These are phyloP conservation scores for Scheffersomyces titani DNA, from an alignment of 1,139 yeast genomes.

Conservation along the genomic window DNA sequence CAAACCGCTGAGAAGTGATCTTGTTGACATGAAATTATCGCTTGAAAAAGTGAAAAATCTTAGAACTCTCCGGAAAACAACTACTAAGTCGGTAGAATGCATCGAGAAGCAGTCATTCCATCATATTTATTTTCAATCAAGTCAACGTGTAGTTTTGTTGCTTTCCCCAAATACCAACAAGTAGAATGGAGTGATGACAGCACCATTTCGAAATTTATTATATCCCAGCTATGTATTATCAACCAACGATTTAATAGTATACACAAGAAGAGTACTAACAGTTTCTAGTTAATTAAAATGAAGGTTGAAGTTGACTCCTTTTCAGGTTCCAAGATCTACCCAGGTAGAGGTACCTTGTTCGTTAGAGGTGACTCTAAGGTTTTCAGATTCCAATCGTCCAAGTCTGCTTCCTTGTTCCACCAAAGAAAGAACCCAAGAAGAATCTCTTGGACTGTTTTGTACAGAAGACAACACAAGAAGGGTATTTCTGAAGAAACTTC, in stretches of 20 bases:
- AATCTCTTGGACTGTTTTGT: conserved; percentile 98
- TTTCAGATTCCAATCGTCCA: conserved; percentile 99
- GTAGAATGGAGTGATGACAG: neutral
- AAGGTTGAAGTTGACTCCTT: conserved; percentile 99
- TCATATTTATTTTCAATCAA: neutral
- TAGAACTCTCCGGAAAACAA: neutral
- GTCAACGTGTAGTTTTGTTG: neutral
- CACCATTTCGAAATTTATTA: neutral
- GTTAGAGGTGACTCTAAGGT: conserved; percentile 99
- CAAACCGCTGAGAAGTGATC: neutral
- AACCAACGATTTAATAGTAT: neutral
- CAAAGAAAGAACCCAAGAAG: conserved; percentile 99
- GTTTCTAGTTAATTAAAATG: conserved; percentile 53
- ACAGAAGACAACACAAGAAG: conserved; percentile 99
- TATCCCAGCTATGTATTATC: neutral
- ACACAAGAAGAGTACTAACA: conserved; percentile 19
- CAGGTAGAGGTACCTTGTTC: conserved; percentile 99
- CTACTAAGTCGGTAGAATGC: no score
- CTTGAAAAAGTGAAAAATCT: neutral
- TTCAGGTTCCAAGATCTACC: conserved; percentile 99
- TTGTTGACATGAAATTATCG: neutral
- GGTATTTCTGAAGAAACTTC: conserved; percentile 98
- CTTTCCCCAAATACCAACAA: neutral
- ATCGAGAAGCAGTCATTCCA: no score
- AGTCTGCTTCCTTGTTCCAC: conserved; percentile 96